Percentiles rank a stretch among this genome's conserved stretches.
Conservation (phyloP, 176 grass and related monocot species). For the Coix lacrymajobi region DNA sequence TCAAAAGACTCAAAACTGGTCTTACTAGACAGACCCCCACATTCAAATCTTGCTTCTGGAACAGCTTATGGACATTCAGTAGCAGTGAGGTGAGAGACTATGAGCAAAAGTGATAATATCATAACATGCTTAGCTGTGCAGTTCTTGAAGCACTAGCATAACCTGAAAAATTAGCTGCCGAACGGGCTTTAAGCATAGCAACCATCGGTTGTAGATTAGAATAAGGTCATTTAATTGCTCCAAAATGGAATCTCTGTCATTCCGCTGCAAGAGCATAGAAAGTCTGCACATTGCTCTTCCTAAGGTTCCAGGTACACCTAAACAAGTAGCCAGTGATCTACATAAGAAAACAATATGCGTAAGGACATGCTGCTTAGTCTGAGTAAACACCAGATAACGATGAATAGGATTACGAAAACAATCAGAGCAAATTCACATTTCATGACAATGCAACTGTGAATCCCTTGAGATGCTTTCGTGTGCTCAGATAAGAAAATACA, state of each 20-base stretch:
- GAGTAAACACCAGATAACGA: neutral
- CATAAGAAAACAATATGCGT: neutral
- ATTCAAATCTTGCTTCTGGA: constrained; percentile 19
- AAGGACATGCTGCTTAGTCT: neutral
- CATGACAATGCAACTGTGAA: neutral
- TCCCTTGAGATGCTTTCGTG: neutral
- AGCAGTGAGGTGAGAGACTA: neutral
- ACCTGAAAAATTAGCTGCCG: constrained; percentile 79
- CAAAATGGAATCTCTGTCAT: constrained; percentile 54
- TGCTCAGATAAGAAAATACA: neutral
- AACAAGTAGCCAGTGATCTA: constrained; percentile 90
- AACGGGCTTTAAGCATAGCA: constrained; percentile 81
- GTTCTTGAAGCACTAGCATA: constrained; percentile 80
- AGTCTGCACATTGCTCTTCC: constrained; percentile 84
- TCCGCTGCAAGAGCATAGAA: constrained; percentile 65
- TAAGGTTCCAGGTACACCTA: constrained; percentile 95
- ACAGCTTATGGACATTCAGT: constrained; percentile 8
- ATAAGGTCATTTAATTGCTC: constrained; percentile 60
- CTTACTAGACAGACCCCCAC: constrained; percentile 82
- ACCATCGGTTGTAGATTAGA: constrained; percentile 76
- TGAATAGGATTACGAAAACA: neutral
- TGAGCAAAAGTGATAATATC: constrained; percentile 7
- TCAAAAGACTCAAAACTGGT: constrained; percentile 47
- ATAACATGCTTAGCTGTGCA: constrained; percentile 50
- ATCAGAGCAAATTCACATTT: constrained; percentile 19